Base-by-base conservation (phyloP, 768 basidiomycete genomes). In the Serendipita sp. region DNA sequence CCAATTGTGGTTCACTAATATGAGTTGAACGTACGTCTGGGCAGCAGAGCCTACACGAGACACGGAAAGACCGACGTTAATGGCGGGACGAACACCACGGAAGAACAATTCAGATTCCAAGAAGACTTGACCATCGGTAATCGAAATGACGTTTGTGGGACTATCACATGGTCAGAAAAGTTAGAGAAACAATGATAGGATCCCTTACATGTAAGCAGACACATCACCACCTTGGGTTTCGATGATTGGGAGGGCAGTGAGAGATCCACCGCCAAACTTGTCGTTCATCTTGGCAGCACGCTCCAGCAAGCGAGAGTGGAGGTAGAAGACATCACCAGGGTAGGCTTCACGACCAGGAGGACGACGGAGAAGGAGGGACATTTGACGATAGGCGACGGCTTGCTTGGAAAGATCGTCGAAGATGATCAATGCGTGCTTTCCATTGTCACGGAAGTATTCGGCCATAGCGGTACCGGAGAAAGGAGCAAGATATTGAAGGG, bases 221-320 rank as follows among this genome's bases (percentile, higher is more conserved):
- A 99, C 96, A 85, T 99, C 96, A 86, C 96, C 96, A 85, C 96
- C 94, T 79, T 99, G 96, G 71, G 96, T 98, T 82, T 98, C 96
- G 74, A 98, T 98, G 78, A 99, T 95, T 72, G 96, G 96, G 53
- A 99, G 87, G 63, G 96, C 96, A 76, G 96, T 99, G 71, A 99
- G 82, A 66, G 95, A 98, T 71, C 96, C 96, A 73, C 93, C 95
- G 75, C 96, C 96, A 76, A 95, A 93, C 73, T 93, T 92, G 70
- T 97, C 92, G 84, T 86, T 94, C 90, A 99, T 95, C 86, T 99
- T 99, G 78, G 96, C 96, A 66, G 96, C 96, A 82, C 96, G 95
- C 80, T 99, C 96, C 72, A 99, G 87, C 68, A 99, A 86, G 84
- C 96, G 93, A 72, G 96, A 99, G 84, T 99, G 96, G 70, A 99